These are phyloP conservation scores for Populus pruinosa DNA, from an alignment of 345 rosid species.

Conservation along the genomic window DNA sequence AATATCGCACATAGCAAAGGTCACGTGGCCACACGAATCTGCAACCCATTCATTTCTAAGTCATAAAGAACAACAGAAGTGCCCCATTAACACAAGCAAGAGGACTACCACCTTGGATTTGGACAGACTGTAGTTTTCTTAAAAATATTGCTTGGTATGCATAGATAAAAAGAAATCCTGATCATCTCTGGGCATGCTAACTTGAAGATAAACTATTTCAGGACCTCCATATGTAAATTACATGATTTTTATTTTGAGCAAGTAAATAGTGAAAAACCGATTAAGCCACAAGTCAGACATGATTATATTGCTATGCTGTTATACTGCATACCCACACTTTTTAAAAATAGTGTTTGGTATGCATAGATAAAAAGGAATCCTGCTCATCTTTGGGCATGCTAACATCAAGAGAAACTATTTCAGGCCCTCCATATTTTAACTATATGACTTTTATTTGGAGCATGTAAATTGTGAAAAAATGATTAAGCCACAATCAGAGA, in stretches of 20 bases:
- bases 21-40: constrained; percentile 99
- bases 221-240: neutral
- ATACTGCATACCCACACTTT: neutral
- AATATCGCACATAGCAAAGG: constrained; percentile 96
- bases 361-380: no score
- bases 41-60: constrained; percentile 24
- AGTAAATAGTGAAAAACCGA: neutral
- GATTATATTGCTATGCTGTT: neutral
- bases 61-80: neutral
- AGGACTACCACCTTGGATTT: neutral
- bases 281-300: neutral
- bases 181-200: neutral
- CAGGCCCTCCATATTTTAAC: no score
- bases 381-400: no score
- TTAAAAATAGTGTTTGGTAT: neutral
- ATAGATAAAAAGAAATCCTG: neutral
- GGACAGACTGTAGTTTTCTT: neutral
- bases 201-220: neutral
- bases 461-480: no score
- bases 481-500: neutral
- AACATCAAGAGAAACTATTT: no score
- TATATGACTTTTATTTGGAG: no score
- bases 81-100: neutral
- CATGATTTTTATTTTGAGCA: neutral
- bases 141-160: neutral